Percentiles rank a stretch among this genome's conserved stretches.
These are phyloP conservation scores for Saprolegnia parasitica DNA, from an alignment of 352 stramenopile genomes.

Conservation along the genomic window DNA sequence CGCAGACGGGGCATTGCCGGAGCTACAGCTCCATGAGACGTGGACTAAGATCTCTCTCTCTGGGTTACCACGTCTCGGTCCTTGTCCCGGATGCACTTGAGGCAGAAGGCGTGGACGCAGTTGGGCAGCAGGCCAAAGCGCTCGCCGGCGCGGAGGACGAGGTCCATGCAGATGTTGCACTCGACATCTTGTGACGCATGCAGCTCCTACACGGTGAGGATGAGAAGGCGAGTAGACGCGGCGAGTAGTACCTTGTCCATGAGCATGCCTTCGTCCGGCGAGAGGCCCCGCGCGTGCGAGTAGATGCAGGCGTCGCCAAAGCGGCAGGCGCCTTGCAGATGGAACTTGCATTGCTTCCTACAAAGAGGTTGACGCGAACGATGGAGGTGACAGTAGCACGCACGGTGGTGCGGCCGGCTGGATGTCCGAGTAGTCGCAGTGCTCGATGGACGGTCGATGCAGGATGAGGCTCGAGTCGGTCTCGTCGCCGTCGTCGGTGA, in stretches of 20 bases:
- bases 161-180: slow-evolving; percentile 85
- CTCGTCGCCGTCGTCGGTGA: slow-evolving; percentile 11
- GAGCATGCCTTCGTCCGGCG: slow-evolving; percentile 34
- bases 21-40: slow-evolving; percentile 31
- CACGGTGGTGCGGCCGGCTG: slow-evolving; percentile 50
- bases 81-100: slow-evolving; percentile 69
- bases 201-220: slow-evolving; percentile 54
- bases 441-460: slow-evolving; percentile 31
- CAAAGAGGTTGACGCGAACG: neutral
- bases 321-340: slow-evolving; percentile 68
- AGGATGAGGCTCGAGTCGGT: slow-evolving; percentile 4
- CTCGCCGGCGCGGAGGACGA: slow-evolving; percentile 63
- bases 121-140: slow-evolving; percentile 78
- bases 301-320: slow-evolving; percentile 82
- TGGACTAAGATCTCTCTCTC: neutral
- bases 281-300: slow-evolving; percentile 47
- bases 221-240: neutral
- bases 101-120: slow-evolving; percentile 78
- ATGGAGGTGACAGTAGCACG: slow-evolving; percentile 29
- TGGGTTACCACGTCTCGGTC: neutral
- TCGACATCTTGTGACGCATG: slow-evolving; percentile 60
- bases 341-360: slow-evolving; percentile 81
- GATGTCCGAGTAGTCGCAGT: slow-evolving; percentile 37
- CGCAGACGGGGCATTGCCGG: slow-evolving; percentile 70
- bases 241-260: slow-evolving; percentile 19